These are phyloP conservation scores for Cnidoscolus chayamansa DNA, from an alignment of 441 rosid genomes.

Conservation along the genomic window DNA sequence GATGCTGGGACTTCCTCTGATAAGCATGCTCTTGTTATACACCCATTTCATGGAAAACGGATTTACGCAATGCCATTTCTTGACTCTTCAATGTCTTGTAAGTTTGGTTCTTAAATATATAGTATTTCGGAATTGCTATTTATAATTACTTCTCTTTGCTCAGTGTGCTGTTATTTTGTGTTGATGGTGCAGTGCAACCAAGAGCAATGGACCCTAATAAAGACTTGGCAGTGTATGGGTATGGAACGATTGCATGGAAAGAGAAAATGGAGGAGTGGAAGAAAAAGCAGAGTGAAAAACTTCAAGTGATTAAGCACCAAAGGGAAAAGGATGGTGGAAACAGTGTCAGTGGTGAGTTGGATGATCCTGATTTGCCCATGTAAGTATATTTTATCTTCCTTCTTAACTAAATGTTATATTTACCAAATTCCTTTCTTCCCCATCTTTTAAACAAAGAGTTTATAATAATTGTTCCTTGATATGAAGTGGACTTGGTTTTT, in stretches of 20 bases:
- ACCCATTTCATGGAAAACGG: conserved; percentile 45
- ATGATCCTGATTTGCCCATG: conserved; percentile 83
- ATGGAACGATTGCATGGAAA: conserved; percentile 97
- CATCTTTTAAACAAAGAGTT: not conserved
- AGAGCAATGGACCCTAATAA: conserved; percentile 88
- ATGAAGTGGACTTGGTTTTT: conserved; percentile 7
- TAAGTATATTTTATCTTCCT: conserved; percentile 30
- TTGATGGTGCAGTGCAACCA: conserved; percentile 57
- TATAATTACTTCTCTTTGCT: conserved; percentile 12
- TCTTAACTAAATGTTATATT: not conserved
- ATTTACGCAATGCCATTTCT: conserved; percentile 51
- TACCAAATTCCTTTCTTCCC: not conserved
- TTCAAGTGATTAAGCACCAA: conserved; percentile 70
- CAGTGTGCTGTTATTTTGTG: conserved; percentile 11
- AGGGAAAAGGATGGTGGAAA: conserved; percentile 45
- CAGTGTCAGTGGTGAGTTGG: conserved; percentile 50
- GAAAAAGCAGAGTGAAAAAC: conserved; percentile 76
- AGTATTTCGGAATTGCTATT: not conserved
- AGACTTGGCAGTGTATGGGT: conserved; percentile 86
- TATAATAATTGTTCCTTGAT: not conserved
- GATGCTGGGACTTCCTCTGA: conserved; percentile 58
- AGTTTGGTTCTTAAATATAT: conserved; percentile 24
- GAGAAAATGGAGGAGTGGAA: conserved; percentile 92
- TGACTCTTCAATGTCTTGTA: conserved; percentile 56
- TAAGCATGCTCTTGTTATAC: conserved; percentile 60